Evolutionary conservation across 805 yeast genomes (phyloP).

Genomic region (Wickerhamiella musiphila): DNA sequence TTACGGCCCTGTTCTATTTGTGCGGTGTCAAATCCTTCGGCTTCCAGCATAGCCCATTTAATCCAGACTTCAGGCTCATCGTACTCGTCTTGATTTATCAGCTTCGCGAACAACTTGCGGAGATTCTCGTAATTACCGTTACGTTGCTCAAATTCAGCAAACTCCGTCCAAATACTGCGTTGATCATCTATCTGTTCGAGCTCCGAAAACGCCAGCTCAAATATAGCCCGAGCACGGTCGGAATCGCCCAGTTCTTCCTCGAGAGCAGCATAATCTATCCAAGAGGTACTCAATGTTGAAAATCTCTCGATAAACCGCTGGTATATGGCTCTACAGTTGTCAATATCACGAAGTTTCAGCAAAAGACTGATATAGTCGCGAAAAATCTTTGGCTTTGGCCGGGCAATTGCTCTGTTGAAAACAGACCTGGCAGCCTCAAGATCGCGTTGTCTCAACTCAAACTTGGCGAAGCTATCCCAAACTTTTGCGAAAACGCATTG

Average conservation of each 20-base stretch:
- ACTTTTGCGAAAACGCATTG: conserved; percentile 49
- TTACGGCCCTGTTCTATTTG: conserved; percentile 34
- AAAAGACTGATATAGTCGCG: conserved; percentile 54
- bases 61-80: conserved; percentile 36
- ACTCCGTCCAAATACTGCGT: conserved; percentile 24
- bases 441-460: conserved; percentile 46
- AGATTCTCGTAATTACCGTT: conserved; percentile 40
- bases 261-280: conserved; percentile 51
- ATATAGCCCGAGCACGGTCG: conserved; percentile 50
- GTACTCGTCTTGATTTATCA: conserved; percentile 19
- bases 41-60: conserved; percentile 52
- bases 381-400: conserved; percentile 33
- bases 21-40: conserved; percentile 30
- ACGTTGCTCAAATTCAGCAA: conserved; percentile 46
- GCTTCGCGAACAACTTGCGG: conserved; percentile 30
- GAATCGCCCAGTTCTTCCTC: conserved; percentile 53
- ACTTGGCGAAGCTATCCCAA: conserved; percentile 58
- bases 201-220: conserved; percentile 30
- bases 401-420: conserved; percentile 57
- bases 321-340: conserved; percentile 56
- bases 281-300: conserved; percentile 27
- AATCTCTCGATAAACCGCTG: conserved; percentile 43
- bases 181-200: conserved; percentile 14
- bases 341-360: conserved; percentile 53
- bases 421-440: conserved; percentile 43